Conservation (phyloP, 2,329 filamentous ascomycete genomes). For the Talaromyces verruculosus region DNA sequence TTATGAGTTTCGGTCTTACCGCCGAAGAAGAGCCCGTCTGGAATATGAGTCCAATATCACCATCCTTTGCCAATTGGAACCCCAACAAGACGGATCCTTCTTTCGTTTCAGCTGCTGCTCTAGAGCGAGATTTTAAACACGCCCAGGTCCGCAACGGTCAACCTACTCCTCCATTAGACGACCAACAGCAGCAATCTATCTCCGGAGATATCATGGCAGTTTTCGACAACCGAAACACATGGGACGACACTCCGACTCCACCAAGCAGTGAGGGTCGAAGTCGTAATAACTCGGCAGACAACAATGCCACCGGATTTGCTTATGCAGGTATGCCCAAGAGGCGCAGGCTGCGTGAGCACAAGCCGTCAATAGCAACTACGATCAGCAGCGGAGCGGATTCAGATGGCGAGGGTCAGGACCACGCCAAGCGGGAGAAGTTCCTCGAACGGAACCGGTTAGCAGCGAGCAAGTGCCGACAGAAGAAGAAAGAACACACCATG, state of each 20-base stretch:
- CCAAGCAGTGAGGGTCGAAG: constrained; percentile 17
- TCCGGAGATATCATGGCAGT: constrained; percentile 9
- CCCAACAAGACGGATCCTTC: constrained; percentile 29
- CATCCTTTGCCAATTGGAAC: constrained; percentile 31
- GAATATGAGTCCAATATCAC: constrained; percentile 34
- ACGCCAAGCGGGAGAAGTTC: constrained; percentile 51
- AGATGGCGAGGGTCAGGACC: constrained; percentile 26
- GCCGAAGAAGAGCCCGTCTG: constrained; percentile 35
- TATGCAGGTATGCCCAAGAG: constrained; percentile 23
- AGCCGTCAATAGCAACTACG: constrained; percentile 22
- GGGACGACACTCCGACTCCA: constrained; percentile 22
- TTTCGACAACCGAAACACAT: constrained; percentile 16
- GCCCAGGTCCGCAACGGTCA: constrained; percentile 41
- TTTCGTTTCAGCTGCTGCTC: constrained; percentile 27
- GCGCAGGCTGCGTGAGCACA: constrained; percentile 24
- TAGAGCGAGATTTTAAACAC: constrained; percentile 36
- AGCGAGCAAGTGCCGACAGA: constrained; percentile 62
- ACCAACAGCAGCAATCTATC: constrained; percentile 23
- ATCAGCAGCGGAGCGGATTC: constrained; percentile 30
- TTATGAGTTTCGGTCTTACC: constrained; percentile 31
- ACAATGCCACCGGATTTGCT: constrained; percentile 2
- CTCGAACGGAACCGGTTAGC: constrained; percentile 61
- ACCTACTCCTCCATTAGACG: constrained; percentile 39
- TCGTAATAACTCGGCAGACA: constrained; percentile 19
- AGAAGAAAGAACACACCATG: constrained; percentile 60